Conservation (phyloP, 768 basidiomycete species). For the Leccinum rimulosum region DNA sequence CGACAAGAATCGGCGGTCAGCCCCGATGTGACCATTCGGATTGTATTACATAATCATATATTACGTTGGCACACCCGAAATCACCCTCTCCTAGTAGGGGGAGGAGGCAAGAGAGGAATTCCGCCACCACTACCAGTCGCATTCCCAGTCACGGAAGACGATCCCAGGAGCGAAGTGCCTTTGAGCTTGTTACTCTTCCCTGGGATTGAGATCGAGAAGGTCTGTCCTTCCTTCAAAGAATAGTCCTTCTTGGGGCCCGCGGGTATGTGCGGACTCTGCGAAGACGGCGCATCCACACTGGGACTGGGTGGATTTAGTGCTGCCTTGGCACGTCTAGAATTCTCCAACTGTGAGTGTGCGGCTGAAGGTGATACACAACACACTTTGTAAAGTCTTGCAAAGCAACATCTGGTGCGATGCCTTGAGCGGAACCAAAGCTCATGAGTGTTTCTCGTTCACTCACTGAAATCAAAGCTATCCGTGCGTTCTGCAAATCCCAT, state of each 20-base stretch:
- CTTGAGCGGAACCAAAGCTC: slow-evolving; percentile 5
- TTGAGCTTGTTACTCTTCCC: slow-evolving; percentile 55
- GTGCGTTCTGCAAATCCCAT: slow-evolving; percentile 89
- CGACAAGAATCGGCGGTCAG: slow-evolving; percentile 3
- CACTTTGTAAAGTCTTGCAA: slow-evolving; percentile 86
- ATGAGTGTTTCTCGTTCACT: slow-evolving; percentile 28
- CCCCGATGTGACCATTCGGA: slow-evolving; percentile 8
- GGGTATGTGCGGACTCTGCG: slow-evolving; percentile 51
- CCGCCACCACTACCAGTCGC: slow-evolving; percentile 32
- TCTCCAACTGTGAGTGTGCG: neutral
- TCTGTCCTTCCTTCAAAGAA: slow-evolving; percentile 91
- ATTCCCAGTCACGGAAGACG: slow-evolving; percentile 23
- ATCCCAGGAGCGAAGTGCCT: slow-evolving; percentile 38
- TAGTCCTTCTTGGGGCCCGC: slow-evolving; percentile 89
- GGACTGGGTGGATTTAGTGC: slow-evolving; percentile 52
- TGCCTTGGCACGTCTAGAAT: slow-evolving; percentile 58
- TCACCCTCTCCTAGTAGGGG: slow-evolving; percentile 62
- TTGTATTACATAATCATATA: slow-evolving; percentile 18
- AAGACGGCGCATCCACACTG: slow-evolving; percentile 48
- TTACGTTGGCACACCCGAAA: slow-evolving; percentile 22
- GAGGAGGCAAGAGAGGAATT: slow-evolving; percentile 80
- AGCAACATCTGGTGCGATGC: slow-evolving; percentile 60
- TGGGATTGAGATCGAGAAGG: slow-evolving; percentile 88
- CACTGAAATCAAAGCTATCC: slow-evolving; percentile 92
- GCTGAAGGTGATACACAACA: slow-evolving; percentile 6